Percentiles rank a stretch among this genome's conserved stretches.
Evolutionary conservation across 768 basidiomycete species (phyloP).

Genomic region (Pisolithus tinctorius): DNA sequence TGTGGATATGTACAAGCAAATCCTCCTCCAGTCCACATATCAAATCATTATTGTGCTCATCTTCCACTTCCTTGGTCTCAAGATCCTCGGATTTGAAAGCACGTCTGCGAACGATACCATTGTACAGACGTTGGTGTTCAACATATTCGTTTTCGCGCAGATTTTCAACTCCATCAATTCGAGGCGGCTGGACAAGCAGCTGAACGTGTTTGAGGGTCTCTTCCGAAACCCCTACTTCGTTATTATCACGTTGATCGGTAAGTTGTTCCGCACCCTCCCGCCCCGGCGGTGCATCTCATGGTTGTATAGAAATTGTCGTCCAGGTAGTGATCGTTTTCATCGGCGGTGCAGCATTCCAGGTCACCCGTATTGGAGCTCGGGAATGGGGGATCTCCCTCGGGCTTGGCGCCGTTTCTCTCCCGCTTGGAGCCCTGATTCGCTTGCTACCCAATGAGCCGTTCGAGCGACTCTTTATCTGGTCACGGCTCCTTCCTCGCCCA

Average conservation of each 20-base stretch:
- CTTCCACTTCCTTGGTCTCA: conserved; percentile 78
- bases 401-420: conserved; percentile 81
- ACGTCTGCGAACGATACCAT: conserved; percentile 31
- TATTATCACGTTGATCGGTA: conserved; percentile 77
- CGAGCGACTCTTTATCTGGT: conserved; percentile 49
- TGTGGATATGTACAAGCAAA: conserved; percentile 96
- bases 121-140: conserved; percentile 89
- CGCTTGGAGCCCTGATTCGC: conserved; percentile 78
- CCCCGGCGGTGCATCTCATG: conserved; percentile 3
- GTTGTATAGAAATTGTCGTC: conserved; percentile 63
- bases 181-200: conserved; percentile 72
- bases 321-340: conserved; percentile 89
- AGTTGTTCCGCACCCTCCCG: conserved; percentile 13
- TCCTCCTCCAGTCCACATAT: conserved; percentile 81
- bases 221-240: conserved; percentile 79
- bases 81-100: conserved; percentile 58
- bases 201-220: conserved; percentile 89
- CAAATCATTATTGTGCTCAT: conserved; percentile 79
- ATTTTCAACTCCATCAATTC: conserved; percentile 96
- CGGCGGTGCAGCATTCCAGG: conserved; percentile 88
- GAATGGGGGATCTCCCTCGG: conserved; percentile 95
- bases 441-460: conserved; percentile 75
- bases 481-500: conserved; percentile 57
- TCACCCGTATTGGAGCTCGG: conserved; percentile 65
- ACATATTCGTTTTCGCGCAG: conserved; percentile 96